Evolutionary conservation across 2,329 filamentous ascomycete species (phyloP).

Genomic region (Claviceps africana): DNA sequence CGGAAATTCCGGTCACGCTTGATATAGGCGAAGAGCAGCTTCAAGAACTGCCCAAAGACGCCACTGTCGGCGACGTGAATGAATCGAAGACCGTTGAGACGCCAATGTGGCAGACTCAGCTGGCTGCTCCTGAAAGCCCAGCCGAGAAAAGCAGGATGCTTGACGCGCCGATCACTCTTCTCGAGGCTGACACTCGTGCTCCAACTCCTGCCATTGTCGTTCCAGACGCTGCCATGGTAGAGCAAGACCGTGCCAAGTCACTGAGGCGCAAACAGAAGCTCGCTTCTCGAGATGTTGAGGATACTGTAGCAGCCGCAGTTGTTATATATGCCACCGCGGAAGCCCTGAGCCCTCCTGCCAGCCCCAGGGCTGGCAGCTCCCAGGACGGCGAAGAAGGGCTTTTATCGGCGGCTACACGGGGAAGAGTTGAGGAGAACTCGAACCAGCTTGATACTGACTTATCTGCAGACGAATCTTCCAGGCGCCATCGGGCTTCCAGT

Average conservation of each 20-base stretch:
- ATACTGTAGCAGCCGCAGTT: conserved; percentile 39
- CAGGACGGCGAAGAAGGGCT: conserved; percentile 13
- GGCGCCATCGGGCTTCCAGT: conserved; percentile 21
- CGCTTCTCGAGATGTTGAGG: conserved; percentile 33
- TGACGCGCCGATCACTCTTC: not conserved
- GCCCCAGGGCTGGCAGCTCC: conserved; percentile 13
- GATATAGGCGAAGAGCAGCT: not conserved
- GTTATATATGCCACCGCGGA: conserved; percentile 39
- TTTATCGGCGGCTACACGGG: conserved; percentile 5
- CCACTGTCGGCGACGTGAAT: not conserved
- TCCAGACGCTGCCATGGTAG: conserved; percentile 25
- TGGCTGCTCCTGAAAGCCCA: not conserved
- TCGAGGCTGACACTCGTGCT: conserved; percentile 14
- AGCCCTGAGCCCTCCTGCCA: conserved; percentile 28
- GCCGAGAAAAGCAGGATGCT: not conserved
- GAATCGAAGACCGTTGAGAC: not conserved
- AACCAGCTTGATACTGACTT: conserved; percentile 39
- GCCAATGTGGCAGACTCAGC: not conserved
- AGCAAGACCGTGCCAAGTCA: conserved; percentile 27
- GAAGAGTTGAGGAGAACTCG: not conserved
- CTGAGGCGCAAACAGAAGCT: conserved; percentile 31
- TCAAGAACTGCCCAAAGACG: not conserved
- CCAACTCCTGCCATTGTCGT: conserved; percentile 34
- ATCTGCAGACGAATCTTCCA: conserved; percentile 37
- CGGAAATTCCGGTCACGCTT: not conserved